Evolutionary conservation across 805 yeast species (phyloP).

Genomic region (Wickerhamomyces rabaulensis): DNA sequence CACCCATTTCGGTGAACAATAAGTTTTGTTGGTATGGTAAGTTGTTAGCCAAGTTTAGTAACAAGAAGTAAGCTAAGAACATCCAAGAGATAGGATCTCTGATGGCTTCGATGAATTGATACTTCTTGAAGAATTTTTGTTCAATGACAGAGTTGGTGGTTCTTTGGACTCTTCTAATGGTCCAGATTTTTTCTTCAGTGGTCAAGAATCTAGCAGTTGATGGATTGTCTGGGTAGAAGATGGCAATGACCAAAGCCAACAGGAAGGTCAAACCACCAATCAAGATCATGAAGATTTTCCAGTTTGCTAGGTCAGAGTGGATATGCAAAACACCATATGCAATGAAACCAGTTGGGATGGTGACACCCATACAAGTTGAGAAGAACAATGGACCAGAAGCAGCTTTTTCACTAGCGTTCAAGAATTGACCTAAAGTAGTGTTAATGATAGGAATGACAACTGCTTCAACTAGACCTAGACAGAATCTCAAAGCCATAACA

Average conservation of each 20-base stretch:
- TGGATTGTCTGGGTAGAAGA: constrained; percentile 53
- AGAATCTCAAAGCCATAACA: constrained; percentile 41
- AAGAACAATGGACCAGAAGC: constrained; percentile 50
- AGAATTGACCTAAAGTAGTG: constrained; percentile 45
- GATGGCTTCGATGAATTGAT: constrained; percentile 39
- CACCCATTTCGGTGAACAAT: constrained; percentile 42
- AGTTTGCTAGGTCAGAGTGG: constrained; percentile 27
- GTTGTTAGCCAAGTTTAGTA: constrained; percentile 48
- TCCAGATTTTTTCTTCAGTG: constrained; percentile 45
- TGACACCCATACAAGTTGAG: constrained; percentile 43
- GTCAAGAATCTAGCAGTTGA: constrained; percentile 43
- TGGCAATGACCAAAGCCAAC: constrained; percentile 28
- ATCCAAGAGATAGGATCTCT: constrained; percentile 39
- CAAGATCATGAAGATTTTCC: constrained; percentile 53
- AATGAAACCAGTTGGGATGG: constrained; percentile 49
- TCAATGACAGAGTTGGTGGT: constrained; percentile 30
- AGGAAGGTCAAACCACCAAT: constrained; percentile 47
- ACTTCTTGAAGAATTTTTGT: constrained; percentile 37
- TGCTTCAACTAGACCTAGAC: constrained; percentile 46
- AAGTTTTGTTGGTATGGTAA: constrained; percentile 48
- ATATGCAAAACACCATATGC: constrained; percentile 34
- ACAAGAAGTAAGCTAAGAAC: constrained; percentile 24
- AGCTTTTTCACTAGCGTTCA: constrained; percentile 43
- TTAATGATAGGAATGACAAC: constrained; percentile 39
- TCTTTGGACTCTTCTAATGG: constrained; percentile 36